Base-by-base conservation (phyloP, 768 basidiomycete genomes). In the Trametes punicea region DNA sequence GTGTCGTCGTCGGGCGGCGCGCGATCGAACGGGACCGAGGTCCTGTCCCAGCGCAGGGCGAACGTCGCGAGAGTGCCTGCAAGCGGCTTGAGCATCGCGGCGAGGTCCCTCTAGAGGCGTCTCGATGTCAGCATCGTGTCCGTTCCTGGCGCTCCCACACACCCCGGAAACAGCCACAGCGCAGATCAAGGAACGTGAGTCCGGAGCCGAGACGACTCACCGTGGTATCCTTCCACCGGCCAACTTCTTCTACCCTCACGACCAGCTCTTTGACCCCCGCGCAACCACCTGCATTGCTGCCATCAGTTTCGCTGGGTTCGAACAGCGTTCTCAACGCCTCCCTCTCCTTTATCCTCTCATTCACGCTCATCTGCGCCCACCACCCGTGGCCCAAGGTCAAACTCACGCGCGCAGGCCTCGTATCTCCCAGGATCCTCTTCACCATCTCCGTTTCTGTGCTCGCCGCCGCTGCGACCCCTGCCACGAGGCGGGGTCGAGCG, bases 11-110 rank as follows among this genome's bases (percentile, higher is more conserved):
- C 56, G n/a, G 36, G 27, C 21, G 56, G 45, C 2, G 41, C 29
- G 21, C 56, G 51, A 39, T 52, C 57, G 46, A 58, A 58, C 10
- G 57, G 57, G 46, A 58, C 57, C 31, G 57, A 58, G n/a, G 51
- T 58, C 38, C 57, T 29, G 46, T 58, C 57, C 57, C 57, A 58
- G 57, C 39, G 46, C 21, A 58, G 45, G n/a, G 48, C 57, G 46
- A 58, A 34, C 21, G 46, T 53, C 15, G 46, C 10, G 29, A 58
- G 57, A 30, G 51, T 21, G 40, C n/a, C 15, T 18, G 57, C 46
- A 30, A 58, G 57, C 30, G 57, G 57, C 25, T 33, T 30, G 45
- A 58, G 45, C 38, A 52, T 39, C 39, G 46, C 57, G n/a, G 39
- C 26, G 25, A 58, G 25, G 46, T 58, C 57, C 18, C 38, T 31